Evolutionary conservation across 805 yeast species (phyloP).

Genomic region (Wickerhamiella spandovensis): DNA sequence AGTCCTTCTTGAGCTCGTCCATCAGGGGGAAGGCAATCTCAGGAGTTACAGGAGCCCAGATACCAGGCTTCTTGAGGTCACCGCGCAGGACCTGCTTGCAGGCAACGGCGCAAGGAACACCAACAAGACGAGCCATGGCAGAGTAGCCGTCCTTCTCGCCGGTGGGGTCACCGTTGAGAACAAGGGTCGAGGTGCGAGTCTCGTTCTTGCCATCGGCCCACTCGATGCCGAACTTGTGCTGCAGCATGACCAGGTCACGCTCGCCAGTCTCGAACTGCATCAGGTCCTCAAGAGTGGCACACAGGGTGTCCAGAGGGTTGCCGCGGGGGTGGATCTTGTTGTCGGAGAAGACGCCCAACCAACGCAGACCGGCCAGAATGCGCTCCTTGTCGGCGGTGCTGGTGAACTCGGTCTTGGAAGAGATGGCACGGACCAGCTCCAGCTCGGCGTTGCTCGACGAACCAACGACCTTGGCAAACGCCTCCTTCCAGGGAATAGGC

Average conservation of each 20-base stretch:
- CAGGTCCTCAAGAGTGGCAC: slow-evolving; percentile 88
- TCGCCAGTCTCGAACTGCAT: slow-evolving; percentile 95
- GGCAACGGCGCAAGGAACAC: slow-evolving; percentile 98
- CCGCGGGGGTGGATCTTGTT: slow-evolving; percentile 72
- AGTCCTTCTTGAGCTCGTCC: slow-evolving; percentile 80
- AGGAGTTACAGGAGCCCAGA: slow-evolving; percentile 85
- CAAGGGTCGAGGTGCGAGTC: slow-evolving; percentile 88
- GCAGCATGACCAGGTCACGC: slow-evolving; percentile 88
- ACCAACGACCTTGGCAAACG: slow-evolving; percentile 61
- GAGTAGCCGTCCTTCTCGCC: slow-evolving; percentile 68
- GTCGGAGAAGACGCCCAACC: slow-evolving; percentile 88
- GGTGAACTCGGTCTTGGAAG: slow-evolving; percentile 67
- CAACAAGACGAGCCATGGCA: slow-evolving; percentile 96
- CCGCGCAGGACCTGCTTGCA: slow-evolving; percentile 76
- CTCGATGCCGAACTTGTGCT: slow-evolving; percentile 95
- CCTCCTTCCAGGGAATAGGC: slow-evolving; percentile 76
- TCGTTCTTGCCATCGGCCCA: slow-evolving; percentile 89
- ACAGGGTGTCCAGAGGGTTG: slow-evolving; percentile 88
- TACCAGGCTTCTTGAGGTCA: slow-evolving; percentile 61
- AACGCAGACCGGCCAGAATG: slow-evolving; percentile 74
- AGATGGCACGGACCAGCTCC: slow-evolving; percentile 66
- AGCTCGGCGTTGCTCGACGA: slow-evolving; percentile 54
- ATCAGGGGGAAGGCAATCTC: slow-evolving; percentile 84
- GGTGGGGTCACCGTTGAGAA: slow-evolving; percentile 74
- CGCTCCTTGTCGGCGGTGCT: slow-evolving; percentile 70